Percentiles rank a stretch among this genome's conserved stretches.
phyloP scores from a whole-genome alignment of 2,329 filamentous ascomycete species.

The Epichloe aotearoae region DNA sequence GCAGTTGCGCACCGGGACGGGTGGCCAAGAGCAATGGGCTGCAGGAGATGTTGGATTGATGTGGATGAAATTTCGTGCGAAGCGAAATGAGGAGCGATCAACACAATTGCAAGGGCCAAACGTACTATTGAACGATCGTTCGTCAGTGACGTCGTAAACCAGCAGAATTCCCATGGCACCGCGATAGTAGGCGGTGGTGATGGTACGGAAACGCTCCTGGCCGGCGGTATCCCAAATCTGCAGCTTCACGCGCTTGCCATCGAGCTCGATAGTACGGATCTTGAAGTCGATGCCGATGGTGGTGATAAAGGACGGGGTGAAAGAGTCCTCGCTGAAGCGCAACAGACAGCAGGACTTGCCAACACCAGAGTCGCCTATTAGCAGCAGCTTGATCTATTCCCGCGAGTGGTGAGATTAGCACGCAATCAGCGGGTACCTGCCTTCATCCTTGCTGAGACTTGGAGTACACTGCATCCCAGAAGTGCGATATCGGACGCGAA shows the following conservation, averaged over 20 bases:
- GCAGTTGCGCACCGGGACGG: too few species aligned
- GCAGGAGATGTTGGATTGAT: background rate
- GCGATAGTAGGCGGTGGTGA: constrained; percentile 96
- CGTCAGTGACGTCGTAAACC: constrained; percentile 96
- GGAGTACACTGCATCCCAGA: background rate
- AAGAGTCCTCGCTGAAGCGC: constrained; percentile 94
- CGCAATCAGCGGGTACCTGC: background rate
- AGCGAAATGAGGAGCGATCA: background rate
- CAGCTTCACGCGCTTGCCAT: constrained; percentile 96
- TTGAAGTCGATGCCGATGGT: constrained; percentile 99
- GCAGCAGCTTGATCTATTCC: constrained; percentile 78
- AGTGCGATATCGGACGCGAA: background rate
- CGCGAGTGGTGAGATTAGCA: constrained; percentile 6
- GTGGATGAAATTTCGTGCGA: background rate
- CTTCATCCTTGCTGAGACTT: background rate
- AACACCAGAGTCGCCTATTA: constrained; percentile 93
- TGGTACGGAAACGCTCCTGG: constrained; percentile 95
- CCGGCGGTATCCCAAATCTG: constrained; percentile 99
- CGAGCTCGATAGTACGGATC: constrained; percentile 96
- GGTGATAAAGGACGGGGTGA: constrained; percentile 95
- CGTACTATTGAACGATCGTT: constrained; percentile 89
- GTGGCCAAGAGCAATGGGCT: background rate
- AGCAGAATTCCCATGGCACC: constrained; percentile 97
- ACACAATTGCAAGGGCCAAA: background rate
- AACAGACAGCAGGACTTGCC: constrained; percentile 95